Evolutionary conservation across 345 rosid genomes (phyloP), one percentile per base, ranked within the genome.

Genomic region (Citropsis articulata): DNA sequence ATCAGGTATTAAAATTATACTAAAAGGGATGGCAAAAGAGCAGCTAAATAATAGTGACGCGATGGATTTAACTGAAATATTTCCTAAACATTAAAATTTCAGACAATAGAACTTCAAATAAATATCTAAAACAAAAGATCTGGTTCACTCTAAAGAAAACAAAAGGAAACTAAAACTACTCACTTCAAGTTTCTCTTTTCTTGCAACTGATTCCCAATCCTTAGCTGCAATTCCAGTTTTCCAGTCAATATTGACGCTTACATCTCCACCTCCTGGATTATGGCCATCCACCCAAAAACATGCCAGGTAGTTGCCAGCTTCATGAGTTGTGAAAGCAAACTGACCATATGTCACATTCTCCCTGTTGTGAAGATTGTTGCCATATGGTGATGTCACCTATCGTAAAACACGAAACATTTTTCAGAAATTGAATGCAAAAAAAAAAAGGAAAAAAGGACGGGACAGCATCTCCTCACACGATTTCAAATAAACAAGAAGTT

Each of bases 161-260:
- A 35, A 27, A 22, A 9, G 28, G 48, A 70, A 8, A 24, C 59
- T 68, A 71, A 19, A 50, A 78, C 64, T 76, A 73, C 90, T 78
- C 71, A 92, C 98, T 92, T 94, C 96, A 14, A 92, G 85, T 89
- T 93, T 92, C 83, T 93, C 97, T 85, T 87, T 91, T 78, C 70
- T 92, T 65, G 98, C 98, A 66, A 94, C 90, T 30, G 92, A 84
- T n/a, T 90, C 97, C 98, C 98, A 94, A 79, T 91, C 98, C 72
- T 91, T 91, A 13, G 98, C 92, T 0, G 91, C 89, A 70, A 94
- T 92, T 85, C 97, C 97, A 68, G 91, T 91, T 88, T 87, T 92
- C 98, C 97, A 92, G 77, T 94, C 97, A 50, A 94, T 72, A 84
- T 86, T 88, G 53, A 94, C 87, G 77, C 89, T 91, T 19, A 90